phyloP scores from a whole-genome alignment of 73 alveolate genomes.

The Tetrahymena malaccensis region DNA sequence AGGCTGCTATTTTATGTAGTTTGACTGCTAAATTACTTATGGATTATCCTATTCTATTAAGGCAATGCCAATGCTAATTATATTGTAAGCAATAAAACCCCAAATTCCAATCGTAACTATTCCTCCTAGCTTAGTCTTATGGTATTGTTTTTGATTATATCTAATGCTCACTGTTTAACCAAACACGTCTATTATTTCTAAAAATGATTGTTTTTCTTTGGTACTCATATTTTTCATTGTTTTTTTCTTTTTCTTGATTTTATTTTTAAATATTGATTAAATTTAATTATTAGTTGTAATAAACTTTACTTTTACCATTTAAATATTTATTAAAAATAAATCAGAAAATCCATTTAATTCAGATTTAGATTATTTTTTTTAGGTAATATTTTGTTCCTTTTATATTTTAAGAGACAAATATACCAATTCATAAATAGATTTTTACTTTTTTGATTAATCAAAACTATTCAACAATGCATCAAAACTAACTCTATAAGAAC shows the following conservation, averaged over 20 bases:
- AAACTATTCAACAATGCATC: too few species aligned
- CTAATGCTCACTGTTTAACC: background rate
- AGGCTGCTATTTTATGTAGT: background rate
- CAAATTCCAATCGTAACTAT: background rate
- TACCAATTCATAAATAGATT: too few species aligned
- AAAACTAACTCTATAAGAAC: too few species aligned
- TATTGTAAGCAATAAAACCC: background rate
- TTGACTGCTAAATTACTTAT: background rate
- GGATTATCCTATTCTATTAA: background rate
- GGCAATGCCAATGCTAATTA: background rate
- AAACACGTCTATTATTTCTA: background rate
- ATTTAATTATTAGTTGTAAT: background rate
- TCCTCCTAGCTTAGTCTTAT: background rate
- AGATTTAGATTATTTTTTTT: too few species aligned
- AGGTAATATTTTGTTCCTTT: too few species aligned
- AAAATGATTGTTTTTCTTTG: background rate
- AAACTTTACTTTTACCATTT: too few species aligned
- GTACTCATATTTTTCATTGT: background rate
- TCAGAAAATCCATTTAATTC: too few species aligned
- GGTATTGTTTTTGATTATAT: background rate
- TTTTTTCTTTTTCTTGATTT: background rate
- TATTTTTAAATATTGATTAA: background rate
- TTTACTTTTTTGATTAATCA: too few species aligned
- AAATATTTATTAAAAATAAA: too few species aligned
- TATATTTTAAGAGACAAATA: too few species aligned